phyloP scores from a whole-genome alignment of 1,284 basidiomycete species.

The Schizophyllum commune region DNA sequence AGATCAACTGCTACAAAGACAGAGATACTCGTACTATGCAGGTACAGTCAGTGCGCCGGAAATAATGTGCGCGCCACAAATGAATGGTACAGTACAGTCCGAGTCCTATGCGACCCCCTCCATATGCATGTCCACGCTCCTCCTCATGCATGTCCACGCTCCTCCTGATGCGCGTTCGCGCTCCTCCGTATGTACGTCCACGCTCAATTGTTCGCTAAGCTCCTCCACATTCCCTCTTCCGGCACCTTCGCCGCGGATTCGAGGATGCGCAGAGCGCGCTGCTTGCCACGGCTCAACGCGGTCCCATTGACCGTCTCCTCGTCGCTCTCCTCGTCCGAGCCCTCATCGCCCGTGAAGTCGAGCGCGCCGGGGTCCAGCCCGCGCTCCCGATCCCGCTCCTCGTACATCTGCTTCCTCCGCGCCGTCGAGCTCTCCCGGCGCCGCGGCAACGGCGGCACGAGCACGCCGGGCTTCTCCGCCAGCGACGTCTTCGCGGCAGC shows the following conservation, averaged over 20 bases:
- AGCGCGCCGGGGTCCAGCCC: slow-evolving; percentile 60
- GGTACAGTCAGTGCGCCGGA: too few species aligned
- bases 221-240: slow-evolving; percentile 70
- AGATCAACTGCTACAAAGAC: too few species aligned
- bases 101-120: too few species aligned
- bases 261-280: slow-evolving; percentile 57
- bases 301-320: not conserved
- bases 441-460: slow-evolving; percentile 8
- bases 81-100: too few species aligned
- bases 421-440: slow-evolving; percentile 21
- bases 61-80: too few species aligned
- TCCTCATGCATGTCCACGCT: too few species aligned
- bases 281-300: slow-evolving; percentile 14
- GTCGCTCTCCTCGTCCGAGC: slow-evolving; percentile 26
- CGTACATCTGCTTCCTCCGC: slow-evolving; percentile 53
- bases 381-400: slow-evolving; percentile 55
- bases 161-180: too few species aligned
- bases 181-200: too few species aligned
- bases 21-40: too few species aligned
- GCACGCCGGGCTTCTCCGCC: slow-evolving; percentile 24
- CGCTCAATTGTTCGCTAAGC: slow-evolving; percentile 35
- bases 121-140: too few species aligned
- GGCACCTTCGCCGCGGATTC: slow-evolving; percentile 54
- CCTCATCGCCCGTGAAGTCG: slow-evolving; percentile 45
- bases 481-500: slow-evolving; percentile 47